These are phyloP conservation scores for Neopestalotiopsis rosae DNA, from an alignment of 2,329 filamentous ascomycete species.

Conservation along the genomic window DNA sequence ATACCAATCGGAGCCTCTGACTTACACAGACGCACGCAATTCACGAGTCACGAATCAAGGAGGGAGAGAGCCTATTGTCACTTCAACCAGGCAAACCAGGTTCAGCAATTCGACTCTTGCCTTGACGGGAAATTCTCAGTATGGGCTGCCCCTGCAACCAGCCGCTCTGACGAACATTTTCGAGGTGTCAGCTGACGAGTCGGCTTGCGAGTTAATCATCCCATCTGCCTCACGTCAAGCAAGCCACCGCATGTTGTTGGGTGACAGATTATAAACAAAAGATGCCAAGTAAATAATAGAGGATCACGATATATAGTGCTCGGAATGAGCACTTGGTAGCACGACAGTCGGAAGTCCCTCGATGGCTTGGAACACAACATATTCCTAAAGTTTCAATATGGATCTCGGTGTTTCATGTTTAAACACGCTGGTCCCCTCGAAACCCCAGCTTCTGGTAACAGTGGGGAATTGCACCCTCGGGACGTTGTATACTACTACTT, in stretches of 20 bases:
- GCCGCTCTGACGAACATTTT: background rate
- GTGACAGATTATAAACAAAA: background rate
- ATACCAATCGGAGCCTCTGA: background rate
- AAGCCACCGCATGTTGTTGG: background rate
- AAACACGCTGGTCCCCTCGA: slow-evolving; percentile 4
- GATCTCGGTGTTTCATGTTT: slow-evolving; percentile 11
- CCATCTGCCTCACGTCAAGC: background rate
- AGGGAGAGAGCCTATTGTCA: background rate
- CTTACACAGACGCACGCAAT: background rate
- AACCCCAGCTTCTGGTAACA: slow-evolving; percentile 27
- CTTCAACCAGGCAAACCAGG: background rate
- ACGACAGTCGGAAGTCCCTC: slow-evolving; percentile 36
- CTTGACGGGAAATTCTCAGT: background rate
- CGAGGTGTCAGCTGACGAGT: background rate
- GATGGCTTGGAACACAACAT: slow-evolving; percentile 28
- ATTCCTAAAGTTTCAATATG: slow-evolving; percentile 24
- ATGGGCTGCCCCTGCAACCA: background rate
- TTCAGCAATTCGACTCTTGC: background rate
- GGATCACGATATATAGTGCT: background rate
- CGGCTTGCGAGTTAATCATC: background rate
- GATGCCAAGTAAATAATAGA: background rate
- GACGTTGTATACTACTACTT: background rate
- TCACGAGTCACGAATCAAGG: slow-evolving; percentile 4
- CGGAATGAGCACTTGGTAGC: slow-evolving; percentile 26
- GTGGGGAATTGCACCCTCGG: slow-evolving; percentile 19